These are phyloP conservation scores for Auriscalpium orientale DNA, from an alignment of 768 basidiomycete species.

Conservation along the genomic window DNA sequence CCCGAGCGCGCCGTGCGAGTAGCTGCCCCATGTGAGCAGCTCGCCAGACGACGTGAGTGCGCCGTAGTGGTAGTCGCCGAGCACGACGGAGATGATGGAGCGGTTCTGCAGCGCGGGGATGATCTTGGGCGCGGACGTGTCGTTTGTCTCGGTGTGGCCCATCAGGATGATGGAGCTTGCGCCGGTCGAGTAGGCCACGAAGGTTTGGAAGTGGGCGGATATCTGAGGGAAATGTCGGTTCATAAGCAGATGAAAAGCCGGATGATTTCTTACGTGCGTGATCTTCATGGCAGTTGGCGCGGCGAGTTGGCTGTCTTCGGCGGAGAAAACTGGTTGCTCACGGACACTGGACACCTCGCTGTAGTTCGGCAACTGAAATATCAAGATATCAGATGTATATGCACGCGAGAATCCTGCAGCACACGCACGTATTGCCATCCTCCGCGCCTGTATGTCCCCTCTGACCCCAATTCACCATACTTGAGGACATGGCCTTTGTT, in stretches of 20 bases:
- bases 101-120: constrained; percentile 69
- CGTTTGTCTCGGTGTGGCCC: constrained; percentile 44
- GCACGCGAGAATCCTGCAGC: too few species aligned
- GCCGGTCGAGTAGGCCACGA: constrained; percentile 76
- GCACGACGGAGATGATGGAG: constrained; percentile 76
- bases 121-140: constrained; percentile 45
- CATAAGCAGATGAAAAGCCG: neutral
- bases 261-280: constrained; percentile 52
- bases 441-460: constrained; percentile 29
- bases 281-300: constrained; percentile 48
- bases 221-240: constrained; percentile 40
- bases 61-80: constrained; percentile 90
- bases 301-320: constrained; percentile 17
- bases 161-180: constrained; percentile 65
- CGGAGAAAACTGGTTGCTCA: constrained; percentile 36
- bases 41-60: constrained; percentile 76
- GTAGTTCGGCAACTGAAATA: constrained; percentile 59
- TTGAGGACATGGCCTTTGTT: constrained; percentile 72
- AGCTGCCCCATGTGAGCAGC: constrained; percentile 74
- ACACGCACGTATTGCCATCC: constrained; percentile 66
- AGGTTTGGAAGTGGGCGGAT: constrained; percentile 76
- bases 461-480: constrained; percentile 40
- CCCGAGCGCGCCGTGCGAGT: constrained; percentile 76
- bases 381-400: too few species aligned
- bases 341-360: constrained; percentile 52